phyloP scores from a whole-genome alignment of 1,284 basidiomycete genomes.

The Trichosporon faecale region DNA sequence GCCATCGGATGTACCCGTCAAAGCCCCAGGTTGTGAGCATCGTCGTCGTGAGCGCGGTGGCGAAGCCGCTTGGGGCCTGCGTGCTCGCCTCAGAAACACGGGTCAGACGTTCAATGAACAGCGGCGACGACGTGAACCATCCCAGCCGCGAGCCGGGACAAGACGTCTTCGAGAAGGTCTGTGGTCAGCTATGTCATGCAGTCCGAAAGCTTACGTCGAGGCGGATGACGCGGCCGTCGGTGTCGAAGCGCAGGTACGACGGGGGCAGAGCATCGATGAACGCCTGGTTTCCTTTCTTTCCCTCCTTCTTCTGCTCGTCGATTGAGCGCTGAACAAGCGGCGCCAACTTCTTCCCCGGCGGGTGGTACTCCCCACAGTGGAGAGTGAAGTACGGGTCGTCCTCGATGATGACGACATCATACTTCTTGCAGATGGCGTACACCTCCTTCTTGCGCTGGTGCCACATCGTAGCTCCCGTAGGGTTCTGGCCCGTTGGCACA shows the following conservation, averaged over 20 bases:
- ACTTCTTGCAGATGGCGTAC: constrained; percentile 74
- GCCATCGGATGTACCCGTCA: constrained; percentile 72
- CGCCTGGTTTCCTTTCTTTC: constrained; percentile 43
- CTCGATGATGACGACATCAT: constrained; percentile 70
- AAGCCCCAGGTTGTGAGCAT: constrained; percentile 65
- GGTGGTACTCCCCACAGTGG: constrained; percentile 16
- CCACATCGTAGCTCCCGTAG: constrained; percentile 70
- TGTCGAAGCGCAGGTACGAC: constrained; percentile 62
- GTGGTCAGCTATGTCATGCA: constrained; percentile 17
- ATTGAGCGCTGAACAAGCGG: constrained; percentile 46
- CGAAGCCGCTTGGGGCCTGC: constrained; percentile 70
- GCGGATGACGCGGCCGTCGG: constrained; percentile 50
- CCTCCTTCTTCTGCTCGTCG: constrained; percentile 45
- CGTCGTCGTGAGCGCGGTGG: constrained; percentile 60
- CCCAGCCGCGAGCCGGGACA: constrained; percentile 74
- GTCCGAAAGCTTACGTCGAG: constrained; percentile 44
- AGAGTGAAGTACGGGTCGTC: constrained; percentile 82
- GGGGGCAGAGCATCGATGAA: constrained; percentile 57
- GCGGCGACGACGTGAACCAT: constrained; percentile 63
- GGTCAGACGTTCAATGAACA: constrained; percentile 67
- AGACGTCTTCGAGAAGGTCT: constrained; percentile 73
- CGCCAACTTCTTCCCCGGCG: constrained; percentile 20
- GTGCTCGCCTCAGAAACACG: constrained; percentile 68
- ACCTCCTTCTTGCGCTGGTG: constrained; percentile 68
- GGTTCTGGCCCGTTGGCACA: constrained; percentile 61